Evolutionary conservation across 176 grass and related monocot genomes (phyloP).

Genomic region (Cenchrus fungigraminus): DNA sequence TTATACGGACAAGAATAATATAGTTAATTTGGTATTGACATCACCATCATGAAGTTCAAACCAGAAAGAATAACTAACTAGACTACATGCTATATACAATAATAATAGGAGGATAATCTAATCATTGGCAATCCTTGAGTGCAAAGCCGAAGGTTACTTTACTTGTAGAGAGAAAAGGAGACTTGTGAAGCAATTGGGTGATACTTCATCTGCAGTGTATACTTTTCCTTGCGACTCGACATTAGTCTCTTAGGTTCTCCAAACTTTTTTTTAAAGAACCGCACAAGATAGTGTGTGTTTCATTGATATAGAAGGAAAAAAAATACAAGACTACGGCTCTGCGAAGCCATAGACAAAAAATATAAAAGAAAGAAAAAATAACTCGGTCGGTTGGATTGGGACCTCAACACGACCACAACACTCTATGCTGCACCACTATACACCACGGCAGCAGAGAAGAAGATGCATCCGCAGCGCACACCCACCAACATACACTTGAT

Average conservation of each 20-base stretch:
- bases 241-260: conserved; percentile 12
- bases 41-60: neutral
- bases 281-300: too few species aligned
- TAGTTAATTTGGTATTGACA: neutral
- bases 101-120: neutral
- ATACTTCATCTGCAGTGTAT: conserved; percentile 21
- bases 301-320: too few species aligned
- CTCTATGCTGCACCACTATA: too few species aligned
- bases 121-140: conserved; percentile 34
- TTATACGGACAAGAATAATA: neutral
- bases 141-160: conserved; percentile 43
- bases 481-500: too few species aligned
- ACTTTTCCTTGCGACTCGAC: conserved; percentile 15
- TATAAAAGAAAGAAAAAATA: too few species aligned
- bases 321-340: too few species aligned
- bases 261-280: too few species aligned
- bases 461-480: too few species aligned
- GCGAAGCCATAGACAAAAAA: too few species aligned
- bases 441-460: too few species aligned
- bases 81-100: neutral
- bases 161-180: conserved; percentile 27
- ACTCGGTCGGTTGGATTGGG: too few species aligned
- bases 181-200: conserved; percentile 38
- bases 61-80: neutral
- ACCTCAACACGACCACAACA: too few species aligned